Conservation (phyloP, 129 eudicot genomes). For the Kitagawia praeruptora region DNA sequence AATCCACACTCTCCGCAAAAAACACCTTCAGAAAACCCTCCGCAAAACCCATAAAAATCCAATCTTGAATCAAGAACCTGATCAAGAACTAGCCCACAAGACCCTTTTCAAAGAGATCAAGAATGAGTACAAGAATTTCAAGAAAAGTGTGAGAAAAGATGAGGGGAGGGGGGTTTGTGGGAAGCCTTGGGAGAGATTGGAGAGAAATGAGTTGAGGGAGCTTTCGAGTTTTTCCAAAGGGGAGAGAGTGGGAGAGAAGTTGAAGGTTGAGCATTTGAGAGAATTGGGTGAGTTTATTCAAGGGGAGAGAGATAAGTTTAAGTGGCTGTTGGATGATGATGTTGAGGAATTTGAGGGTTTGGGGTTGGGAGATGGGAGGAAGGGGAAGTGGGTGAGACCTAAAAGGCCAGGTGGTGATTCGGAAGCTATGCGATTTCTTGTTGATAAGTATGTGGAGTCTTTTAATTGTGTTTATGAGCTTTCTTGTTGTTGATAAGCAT, state of each 20-base stretch:
- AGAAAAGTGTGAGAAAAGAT: constrained; percentile 27
- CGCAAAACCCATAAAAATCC: constrained; percentile 40
- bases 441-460: constrained; percentile 39
- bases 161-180: constrained; percentile 26
- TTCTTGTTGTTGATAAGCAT: constrained; percentile 46
- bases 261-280: constrained; percentile 57
- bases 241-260: constrained; percentile 36
- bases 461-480: too few relatives aligned
- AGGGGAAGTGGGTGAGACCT: neutral
- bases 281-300: constrained; percentile 73
- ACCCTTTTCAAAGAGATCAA: constrained; percentile 48
- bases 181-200: constrained; percentile 84
- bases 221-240: constrained; percentile 34
- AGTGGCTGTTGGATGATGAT: constrained; percentile 76
- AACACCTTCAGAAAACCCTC: constrained; percentile 56
- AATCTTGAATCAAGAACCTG: constrained; percentile 22
- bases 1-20: constrained; percentile 79
- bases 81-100: constrained; percentile 34
- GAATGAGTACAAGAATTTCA: constrained; percentile 60
- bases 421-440: constrained; percentile 63
- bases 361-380: constrained; percentile 26
- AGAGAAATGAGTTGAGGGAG: constrained; percentile 46
- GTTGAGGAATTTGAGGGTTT: constrained; percentile 27
- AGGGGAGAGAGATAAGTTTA: constrained; percentile 48
- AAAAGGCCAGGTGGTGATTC: constrained; percentile 38